A percentile compares a stretch with the other conserved stretches of the same genome.
These are phyloP conservation scores for Tephrocybe sp. DNA, from an alignment of 768 basidiomycete genomes.

Conservation along the genomic window DNA sequence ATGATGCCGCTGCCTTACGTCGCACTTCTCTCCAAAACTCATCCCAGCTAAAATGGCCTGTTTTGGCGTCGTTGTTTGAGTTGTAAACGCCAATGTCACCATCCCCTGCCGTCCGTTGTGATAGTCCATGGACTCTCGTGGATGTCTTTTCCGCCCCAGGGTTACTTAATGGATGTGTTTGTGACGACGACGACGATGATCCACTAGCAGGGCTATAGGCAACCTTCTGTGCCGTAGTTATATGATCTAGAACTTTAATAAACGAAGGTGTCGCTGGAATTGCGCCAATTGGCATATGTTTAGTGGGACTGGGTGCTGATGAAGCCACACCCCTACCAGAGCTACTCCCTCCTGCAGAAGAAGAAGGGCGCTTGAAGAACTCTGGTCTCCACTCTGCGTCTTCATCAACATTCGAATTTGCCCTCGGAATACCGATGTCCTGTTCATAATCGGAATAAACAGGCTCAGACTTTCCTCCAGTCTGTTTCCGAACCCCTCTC, in stretches of 20 bases:
- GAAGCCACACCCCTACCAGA: constrained; percentile 7
- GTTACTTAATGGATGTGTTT: not conserved
- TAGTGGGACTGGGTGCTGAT: not conserved
- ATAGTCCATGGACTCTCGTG: constrained; percentile 10
- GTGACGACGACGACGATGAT: not conserved
- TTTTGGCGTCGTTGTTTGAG: constrained; percentile 5
- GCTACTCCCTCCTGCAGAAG: constrained; percentile 10
- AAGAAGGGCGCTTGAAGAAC: constrained; percentile 42
- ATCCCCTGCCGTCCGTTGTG: constrained; percentile 12
- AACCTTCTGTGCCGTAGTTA: constrained; percentile 51
- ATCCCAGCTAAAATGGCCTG: constrained; percentile 29
- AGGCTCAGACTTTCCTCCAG: constrained; percentile 13
- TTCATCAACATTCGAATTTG: constrained; percentile 12
- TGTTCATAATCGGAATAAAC: constrained; percentile 52
- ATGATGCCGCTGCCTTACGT: constrained; percentile 25
- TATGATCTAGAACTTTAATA: constrained; percentile 59
- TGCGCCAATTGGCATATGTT: constrained; percentile 21
- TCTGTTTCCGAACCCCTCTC: constrained; percentile 6
- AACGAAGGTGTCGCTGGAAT: constrained; percentile 66
- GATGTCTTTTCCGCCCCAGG: not conserved
- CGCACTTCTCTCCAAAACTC: constrained; percentile 45
- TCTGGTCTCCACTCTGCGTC: constrained; percentile 44
- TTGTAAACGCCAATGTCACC: constrained; percentile 10
- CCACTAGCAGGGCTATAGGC: constrained; percentile 32
- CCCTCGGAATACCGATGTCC: constrained; percentile 27